phyloP scores from a whole-genome alignment of 2,329 filamentous ascomycete genomes.

The Coleophoma eucalyptorum region DNA sequence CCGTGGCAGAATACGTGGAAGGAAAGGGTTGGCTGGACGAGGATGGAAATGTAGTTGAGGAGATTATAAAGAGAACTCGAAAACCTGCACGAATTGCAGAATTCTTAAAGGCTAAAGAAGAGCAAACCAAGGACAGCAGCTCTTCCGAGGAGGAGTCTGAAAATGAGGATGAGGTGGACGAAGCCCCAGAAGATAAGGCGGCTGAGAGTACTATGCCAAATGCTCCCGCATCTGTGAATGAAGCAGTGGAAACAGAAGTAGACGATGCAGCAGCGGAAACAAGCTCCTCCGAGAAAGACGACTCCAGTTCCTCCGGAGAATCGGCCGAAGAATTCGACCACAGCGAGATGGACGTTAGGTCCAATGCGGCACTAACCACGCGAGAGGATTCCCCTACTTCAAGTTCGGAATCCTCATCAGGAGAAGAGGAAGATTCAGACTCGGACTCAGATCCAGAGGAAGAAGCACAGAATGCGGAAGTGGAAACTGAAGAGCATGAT shows the following conservation, averaged over 20 bases:
- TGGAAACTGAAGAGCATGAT: not conserved
- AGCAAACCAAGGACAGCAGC: constrained; percentile 14
- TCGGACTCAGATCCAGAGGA: constrained; percentile 9
- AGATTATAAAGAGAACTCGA: constrained; percentile 22
- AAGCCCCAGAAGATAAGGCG: no score
- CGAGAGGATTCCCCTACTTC: constrained; percentile 17
- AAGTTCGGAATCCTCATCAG: constrained; percentile 9
- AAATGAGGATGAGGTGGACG: constrained; percentile 2
- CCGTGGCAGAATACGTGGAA: constrained; percentile 68
- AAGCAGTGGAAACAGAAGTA: no score
- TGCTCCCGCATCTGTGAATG: no score
- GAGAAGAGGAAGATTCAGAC: constrained; percentile 6
- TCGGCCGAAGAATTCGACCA: not conserved
- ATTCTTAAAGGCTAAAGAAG: not conserved
- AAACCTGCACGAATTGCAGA: constrained; percentile 3
- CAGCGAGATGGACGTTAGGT: not conserved
- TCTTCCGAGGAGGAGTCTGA: constrained; percentile 20
- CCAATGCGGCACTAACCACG: not conserved
- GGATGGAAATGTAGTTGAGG: constrained; percentile 71
- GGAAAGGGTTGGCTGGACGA: constrained; percentile 87
- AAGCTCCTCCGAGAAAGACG: no score
- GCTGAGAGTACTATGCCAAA: no score
- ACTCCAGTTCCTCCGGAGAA: no score
- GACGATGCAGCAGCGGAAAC: no score
- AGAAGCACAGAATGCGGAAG: constrained; percentile 9